A percentile compares a stretch with the other conserved stretches of the same genome.
Evolutionary conservation across 176 grass and related monocot genomes (phyloP).

Genomic region (Guadua angustifolia): DNA sequence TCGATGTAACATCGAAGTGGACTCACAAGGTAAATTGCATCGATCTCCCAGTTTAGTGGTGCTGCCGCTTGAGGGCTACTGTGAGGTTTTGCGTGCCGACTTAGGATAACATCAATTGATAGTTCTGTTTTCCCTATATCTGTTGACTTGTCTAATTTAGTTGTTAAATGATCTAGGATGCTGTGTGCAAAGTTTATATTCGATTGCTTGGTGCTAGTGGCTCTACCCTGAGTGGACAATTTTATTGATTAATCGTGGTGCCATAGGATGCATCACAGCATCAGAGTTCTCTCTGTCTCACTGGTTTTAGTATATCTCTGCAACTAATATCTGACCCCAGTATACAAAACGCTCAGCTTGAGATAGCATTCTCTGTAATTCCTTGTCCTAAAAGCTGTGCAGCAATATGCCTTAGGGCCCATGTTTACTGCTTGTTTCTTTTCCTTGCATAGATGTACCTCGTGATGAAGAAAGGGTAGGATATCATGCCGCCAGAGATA

Average conservation of each 20-base stretch:
- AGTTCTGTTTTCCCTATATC: neutral
- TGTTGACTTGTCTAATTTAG: neutral
- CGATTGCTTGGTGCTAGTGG: neutral
- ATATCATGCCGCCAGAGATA: slow-evolving; percentile 58
- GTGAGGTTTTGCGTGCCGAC: neutral
- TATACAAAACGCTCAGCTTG: neutral
- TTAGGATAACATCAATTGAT: neutral
- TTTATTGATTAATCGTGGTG: neutral
- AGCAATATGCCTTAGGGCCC: neutral
- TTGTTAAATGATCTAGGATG: neutral
- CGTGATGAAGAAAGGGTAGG: slow-evolving; percentile 73
- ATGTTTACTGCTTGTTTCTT: slow-evolving; percentile 36
- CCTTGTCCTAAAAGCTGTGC: neutral
- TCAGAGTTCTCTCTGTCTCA: neutral
- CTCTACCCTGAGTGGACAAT: too few relatives aligned
- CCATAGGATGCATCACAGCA: neutral
- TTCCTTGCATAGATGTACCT: slow-evolving; percentile 51
- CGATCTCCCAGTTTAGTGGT: neutral
- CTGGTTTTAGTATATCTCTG: neutral
- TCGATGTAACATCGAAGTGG: neutral
- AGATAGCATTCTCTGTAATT: neutral
- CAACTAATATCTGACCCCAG: neutral
- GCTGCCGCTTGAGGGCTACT: neutral
- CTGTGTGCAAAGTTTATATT: neutral
- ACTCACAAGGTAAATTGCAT: neutral